Conservation (phyloP, 306 rosid species). For the Myrica gale region DNA sequence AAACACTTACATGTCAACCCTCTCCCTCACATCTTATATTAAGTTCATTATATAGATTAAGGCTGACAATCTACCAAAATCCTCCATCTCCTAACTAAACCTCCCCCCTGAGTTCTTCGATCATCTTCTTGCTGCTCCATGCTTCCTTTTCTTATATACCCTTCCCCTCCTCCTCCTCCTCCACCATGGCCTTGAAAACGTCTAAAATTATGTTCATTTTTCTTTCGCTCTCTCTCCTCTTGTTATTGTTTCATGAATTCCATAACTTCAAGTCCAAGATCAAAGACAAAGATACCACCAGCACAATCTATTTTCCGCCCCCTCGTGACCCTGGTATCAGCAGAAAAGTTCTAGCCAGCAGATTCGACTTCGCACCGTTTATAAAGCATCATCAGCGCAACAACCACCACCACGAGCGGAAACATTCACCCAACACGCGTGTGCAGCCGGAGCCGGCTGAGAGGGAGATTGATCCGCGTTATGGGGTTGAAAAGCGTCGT, state of each 20-base stretch:
- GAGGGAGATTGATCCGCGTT: slow-evolving; percentile 70
- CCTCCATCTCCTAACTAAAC: slow-evolving; percentile 22
- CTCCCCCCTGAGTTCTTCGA: background rate
- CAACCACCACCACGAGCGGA: background rate
- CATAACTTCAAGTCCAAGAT: slow-evolving; percentile 47
- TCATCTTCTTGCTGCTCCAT: slow-evolving; percentile 39
- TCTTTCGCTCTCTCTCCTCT: slow-evolving; percentile 54
- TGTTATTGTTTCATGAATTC: slow-evolving; percentile 57
- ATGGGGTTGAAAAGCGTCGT: slow-evolving; percentile 83
- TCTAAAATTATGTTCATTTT: slow-evolving; percentile 47
- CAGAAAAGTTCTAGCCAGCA: slow-evolving; percentile 74
- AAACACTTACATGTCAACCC: slow-evolving; percentile 39
- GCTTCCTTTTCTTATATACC: slow-evolving; percentile 57
- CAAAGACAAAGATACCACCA: slow-evolving; percentile 36
- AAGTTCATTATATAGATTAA: slow-evolving; percentile 28
- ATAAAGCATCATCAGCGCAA: slow-evolving; percentile 35
- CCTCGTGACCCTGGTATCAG: slow-evolving; percentile 36
- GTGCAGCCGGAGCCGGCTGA: slow-evolving; percentile 30
- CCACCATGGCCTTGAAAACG: slow-evolving; percentile 70
- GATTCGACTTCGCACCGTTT: slow-evolving; percentile 73
- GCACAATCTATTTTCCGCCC: slow-evolving; percentile 24
- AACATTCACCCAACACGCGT: slow-evolving; percentile 15
- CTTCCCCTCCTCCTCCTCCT: slow-evolving; percentile 42
- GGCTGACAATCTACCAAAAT: slow-evolving; percentile 34
- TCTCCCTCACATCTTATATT: slow-evolving; percentile 32